Percentiles rank a stretch among this genome's conserved stretches.
These are phyloP conservation scores for Pulicaria dysenterica DNA, from an alignment of 129 eudicot genomes.

Conservation along the genomic window DNA sequence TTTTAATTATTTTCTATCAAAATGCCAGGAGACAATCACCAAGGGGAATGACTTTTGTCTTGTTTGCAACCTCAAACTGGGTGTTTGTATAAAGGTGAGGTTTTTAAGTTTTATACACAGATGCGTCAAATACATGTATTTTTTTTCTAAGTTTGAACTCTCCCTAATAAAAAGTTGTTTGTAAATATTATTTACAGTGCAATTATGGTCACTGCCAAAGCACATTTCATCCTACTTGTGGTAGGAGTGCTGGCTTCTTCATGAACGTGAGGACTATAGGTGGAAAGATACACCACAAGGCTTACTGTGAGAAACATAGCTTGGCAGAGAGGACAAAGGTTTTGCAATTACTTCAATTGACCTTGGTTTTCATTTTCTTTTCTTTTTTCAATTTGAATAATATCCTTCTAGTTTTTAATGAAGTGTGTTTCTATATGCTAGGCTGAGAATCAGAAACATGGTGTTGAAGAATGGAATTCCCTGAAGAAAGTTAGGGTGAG, in stretches of 20 bases:
- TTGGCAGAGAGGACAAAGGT: slow-evolving; percentile 82
- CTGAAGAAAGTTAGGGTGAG: slow-evolving; percentile 95
- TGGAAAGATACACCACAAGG: slow-evolving; percentile 92
- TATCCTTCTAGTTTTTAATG: slow-evolving; percentile 20
- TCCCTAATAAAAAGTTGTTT: slow-evolving; percentile 4
- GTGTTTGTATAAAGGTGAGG: slow-evolving; percentile 90
- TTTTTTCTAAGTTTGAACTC: not conserved
- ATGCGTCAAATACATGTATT: no score
- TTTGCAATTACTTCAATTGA: not conserved
- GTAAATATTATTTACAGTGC: slow-evolving; percentile 54
- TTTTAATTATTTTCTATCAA: slow-evolving; percentile 19
- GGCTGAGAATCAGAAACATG: slow-evolving; percentile 87
- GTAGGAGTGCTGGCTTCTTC: slow-evolving; percentile 73
- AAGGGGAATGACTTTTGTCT: slow-evolving; percentile 73
- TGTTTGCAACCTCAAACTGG: slow-evolving; percentile 70
- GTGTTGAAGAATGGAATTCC: slow-evolving; percentile 76
- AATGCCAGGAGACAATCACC: slow-evolving; percentile 60
- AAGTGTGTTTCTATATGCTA: slow-evolving; percentile 30
- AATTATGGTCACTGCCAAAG: slow-evolving; percentile 94
- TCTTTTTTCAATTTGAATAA: not conserved
- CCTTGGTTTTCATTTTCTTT: not conserved
- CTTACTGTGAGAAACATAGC: slow-evolving; percentile 94
- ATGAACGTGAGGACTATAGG: slow-evolving; percentile 64
- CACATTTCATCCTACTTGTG: slow-evolving; percentile 93
- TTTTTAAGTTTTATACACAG: not conserved